Base-by-base conservation (phyloP, 352 stramenopile species). In the Pythium folliculosum region DNA sequence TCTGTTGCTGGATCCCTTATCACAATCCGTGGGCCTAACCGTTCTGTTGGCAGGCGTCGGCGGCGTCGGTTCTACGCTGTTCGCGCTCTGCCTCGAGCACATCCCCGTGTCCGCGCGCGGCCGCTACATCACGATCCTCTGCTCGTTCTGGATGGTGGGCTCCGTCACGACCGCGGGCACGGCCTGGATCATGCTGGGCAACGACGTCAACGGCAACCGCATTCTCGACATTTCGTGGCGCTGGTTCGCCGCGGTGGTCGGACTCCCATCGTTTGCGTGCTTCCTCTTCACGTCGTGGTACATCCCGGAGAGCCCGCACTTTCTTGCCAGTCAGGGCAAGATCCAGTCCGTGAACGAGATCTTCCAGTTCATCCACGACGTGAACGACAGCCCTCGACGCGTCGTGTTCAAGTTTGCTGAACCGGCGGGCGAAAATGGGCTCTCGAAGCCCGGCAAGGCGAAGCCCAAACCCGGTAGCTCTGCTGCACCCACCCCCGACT, bases 71-170 rank as follows among this genome's bases (percentile, higher is more conserved):
- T 91, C 91, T 2, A 81, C 81, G 9, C 73, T 96, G 1, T 97
- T 97, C 58, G 84, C 90, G 14, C 72, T 97, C 38, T 94, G 85
- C 60, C 76, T 95, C 35, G 91, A 97, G 64, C 82, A 96, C 49
- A 84, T 96, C 0, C 88, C 90, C 0, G 75, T 87, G 17, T 76
- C 75, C 2, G 75, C 77, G 16, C 80, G 89, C 27, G 90, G 88
- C 14, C 77, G 84, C 27, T 95, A 91, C 59, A 72, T 97, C 17
- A 97, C 88, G 16, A 83, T 94, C 60, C 76, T 97, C 50, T 96
- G 90, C 62, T 92, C 81, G 6, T 97, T 97, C 73, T 97, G 91
- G 91, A 97, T 97, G 88, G 69, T 97, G 14, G 91, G 91, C 8
- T 88, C 87, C 2, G 80, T 97, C 40, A 60, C 89, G 60, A 95